Evolutionary conservation across 1,284 basidiomycete genomes (phyloP).

Genomic region (Sanghuangporus weigelae): DNA sequence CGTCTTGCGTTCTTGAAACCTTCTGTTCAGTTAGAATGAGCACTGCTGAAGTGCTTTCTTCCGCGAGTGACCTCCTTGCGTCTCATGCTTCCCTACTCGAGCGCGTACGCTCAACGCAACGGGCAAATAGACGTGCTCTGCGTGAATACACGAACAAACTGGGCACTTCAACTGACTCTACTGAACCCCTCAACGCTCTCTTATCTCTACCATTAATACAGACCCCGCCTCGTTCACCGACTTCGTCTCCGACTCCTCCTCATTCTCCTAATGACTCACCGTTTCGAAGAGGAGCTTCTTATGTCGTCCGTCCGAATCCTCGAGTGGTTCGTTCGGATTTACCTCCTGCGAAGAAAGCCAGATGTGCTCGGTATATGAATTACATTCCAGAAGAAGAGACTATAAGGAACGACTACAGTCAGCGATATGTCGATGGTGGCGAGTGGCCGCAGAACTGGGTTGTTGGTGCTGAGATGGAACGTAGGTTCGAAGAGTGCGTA

Average conservation of each 20-base stretch:
- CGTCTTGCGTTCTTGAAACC: not conserved
- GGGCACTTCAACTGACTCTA: conserved; percentile 23
- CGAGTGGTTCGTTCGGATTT: conserved; percentile 47
- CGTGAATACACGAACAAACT: conserved; percentile 26
- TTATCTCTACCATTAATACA: conserved; percentile 33
- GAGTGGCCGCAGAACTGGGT: conserved; percentile 92
- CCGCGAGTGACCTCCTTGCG: conserved; percentile 35
- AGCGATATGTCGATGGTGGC: conserved; percentile 84
- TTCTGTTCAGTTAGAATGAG: conserved; percentile 4
- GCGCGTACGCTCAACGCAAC: conserved; percentile 34
- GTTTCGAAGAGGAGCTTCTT: conserved; percentile 22
- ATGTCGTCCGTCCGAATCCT: conserved; percentile 38
- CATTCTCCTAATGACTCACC: conserved; percentile 29
- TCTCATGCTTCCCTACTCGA: conserved; percentile 36
- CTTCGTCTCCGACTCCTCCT: conserved; percentile 38
- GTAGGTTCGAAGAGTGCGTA: conserved; percentile 89
- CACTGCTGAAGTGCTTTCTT: conserved; percentile 23
- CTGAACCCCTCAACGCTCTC: conserved; percentile 39
- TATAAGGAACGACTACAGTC: conserved; percentile 91
- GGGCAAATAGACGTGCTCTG: conserved; percentile 31
- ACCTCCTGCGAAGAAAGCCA: conserved; percentile 64
- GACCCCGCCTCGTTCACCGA: conserved; percentile 31
- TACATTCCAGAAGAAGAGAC: conserved; percentile 91
- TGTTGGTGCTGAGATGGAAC: conserved; percentile 77
- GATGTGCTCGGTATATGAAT: conserved; percentile 61